Base-by-base conservation (phyloP, 805 yeast species). In the Peterozyma toletana region DNA sequence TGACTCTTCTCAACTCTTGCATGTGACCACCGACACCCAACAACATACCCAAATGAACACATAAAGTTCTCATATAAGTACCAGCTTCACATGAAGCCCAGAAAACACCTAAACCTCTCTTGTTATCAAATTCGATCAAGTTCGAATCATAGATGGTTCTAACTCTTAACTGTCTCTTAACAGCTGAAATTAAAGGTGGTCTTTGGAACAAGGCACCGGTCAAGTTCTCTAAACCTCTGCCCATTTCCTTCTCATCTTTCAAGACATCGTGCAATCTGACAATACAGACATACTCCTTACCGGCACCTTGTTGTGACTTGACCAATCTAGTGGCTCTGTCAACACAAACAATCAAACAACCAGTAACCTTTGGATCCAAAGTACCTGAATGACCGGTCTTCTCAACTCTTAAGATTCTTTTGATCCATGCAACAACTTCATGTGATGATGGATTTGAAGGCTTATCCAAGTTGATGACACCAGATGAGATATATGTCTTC, bases 11-110 rank as follows among this genome's bases (percentile, higher is more conserved):
- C 59, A 93, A 83, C 72, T 93, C 99, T 78, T 93, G 99, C 99
- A 93, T 93, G 73, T 93, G 99, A 55, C 98, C 99, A 66, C 99
- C 99, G 55, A 89, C 97, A 59, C 98, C 97, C 53, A 93, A 76
- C 48, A 93, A 76, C 96, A 93, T 90, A 72, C 99, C 99, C 59
- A 93, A 73, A 69, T 93, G 99, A 46, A 93, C 99, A 83, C 99
- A 93, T 57, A 93, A 73, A 41, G 99, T 93, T 78, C 99, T 86
- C 96, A 93, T 93, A 71, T 93, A 93, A 48, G 99, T 93, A 71
- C 99, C 99, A 49, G 99, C 99, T 75, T 93, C 99, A 78, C 99
- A 93, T 36, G 96, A 86, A 48, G 98, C 99, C 99, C 99, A 93
- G 74, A 93, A 93, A 33, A 93, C 98, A 72, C 96, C 96, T 50